A percentile compares a stretch with the other conserved stretches of the same genome.
These are phyloP conservation scores for Malus hybrid DNA, from an alignment of 331 rosid genomes.

Conservation along the genomic window DNA sequence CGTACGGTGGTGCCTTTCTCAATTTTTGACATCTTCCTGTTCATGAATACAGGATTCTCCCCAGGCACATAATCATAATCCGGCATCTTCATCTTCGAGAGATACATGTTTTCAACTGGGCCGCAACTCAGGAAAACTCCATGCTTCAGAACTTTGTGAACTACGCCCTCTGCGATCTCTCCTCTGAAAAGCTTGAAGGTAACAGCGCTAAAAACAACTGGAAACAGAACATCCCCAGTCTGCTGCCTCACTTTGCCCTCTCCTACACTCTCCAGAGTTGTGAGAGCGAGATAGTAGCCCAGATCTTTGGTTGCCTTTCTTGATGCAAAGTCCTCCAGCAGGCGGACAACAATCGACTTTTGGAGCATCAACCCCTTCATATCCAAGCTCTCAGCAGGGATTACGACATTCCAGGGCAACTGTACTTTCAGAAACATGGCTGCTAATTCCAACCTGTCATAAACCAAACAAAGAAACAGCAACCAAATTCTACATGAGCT, in stretches of 20 bases:
- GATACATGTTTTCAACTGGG: slow-evolving; percentile 61
- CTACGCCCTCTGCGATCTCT: slow-evolving; percentile 73
- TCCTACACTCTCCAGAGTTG: slow-evolving; percentile 58
- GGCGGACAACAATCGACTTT: slow-evolving; percentile 47
- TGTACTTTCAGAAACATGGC: slow-evolving; percentile 67
- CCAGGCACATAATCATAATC: slow-evolving; percentile 57
- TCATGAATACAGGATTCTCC: slow-evolving; percentile 62
- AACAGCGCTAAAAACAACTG: slow-evolving; percentile 53
- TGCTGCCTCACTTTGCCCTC: slow-evolving; percentile 74
- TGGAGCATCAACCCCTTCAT: slow-evolving; percentile 60
- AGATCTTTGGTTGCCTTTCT: slow-evolving; percentile 69
- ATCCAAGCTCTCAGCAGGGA: slow-evolving; percentile 57
- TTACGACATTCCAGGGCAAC: slow-evolving; percentile 67
- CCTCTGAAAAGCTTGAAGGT: slow-evolving; percentile 76
- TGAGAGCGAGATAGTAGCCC: slow-evolving; percentile 68
- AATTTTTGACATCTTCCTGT: slow-evolving; percentile 47
- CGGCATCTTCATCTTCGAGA: slow-evolving; percentile 63
- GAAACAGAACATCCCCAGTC: slow-evolving; percentile 76
- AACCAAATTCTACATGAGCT: background rate
- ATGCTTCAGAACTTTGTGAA: slow-evolving; percentile 71
- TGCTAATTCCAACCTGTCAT: slow-evolving; percentile 14
- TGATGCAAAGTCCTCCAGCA: slow-evolving; percentile 53
- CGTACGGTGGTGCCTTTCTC: slow-evolving; percentile 55
- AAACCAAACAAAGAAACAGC: slow-evolving; percentile 4
- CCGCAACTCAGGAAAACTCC: slow-evolving; percentile 83